Evolutionary conservation across 257 asterid species (phyloP).

Genomic region (Haberlea rhodopensis): DNA sequence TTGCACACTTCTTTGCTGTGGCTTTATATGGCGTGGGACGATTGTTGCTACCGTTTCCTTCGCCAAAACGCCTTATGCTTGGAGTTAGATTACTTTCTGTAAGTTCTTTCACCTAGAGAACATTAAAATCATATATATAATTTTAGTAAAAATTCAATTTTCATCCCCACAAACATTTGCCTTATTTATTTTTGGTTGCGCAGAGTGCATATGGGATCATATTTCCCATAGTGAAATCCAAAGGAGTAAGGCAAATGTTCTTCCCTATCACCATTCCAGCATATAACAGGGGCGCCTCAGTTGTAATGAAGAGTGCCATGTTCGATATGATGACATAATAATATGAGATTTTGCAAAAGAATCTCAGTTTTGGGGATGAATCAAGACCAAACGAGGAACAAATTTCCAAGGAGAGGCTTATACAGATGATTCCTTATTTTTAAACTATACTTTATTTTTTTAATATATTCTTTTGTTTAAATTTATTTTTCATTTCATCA

Average conservation of each 20-base stretch:
- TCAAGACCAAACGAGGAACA: not conserved
- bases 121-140: not conserved
- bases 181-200: not conserved
- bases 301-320: slow-evolving; percentile 56
- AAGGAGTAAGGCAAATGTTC: slow-evolving; percentile 59
- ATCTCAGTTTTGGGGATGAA: not conserved
- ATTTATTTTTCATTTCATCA: too few relatives aligned
- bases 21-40: slow-evolving; percentile 53
- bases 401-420: not conserved
- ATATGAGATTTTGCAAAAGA: not conserved
- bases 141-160: not conserved
- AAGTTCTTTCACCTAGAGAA: not conserved
- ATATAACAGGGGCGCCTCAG: slow-evolving; percentile 42
- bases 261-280: slow-evolving; percentile 54
- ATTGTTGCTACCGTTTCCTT: slow-evolving; percentile 41
- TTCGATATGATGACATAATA: slow-evolving; percentile 46
- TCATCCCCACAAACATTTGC: not conserved
- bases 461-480: too few relatives aligned
- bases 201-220: slow-evolving; percentile 54
- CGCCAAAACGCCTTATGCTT: slow-evolving; percentile 39
- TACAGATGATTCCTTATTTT: not conserved
- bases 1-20: slow-evolving; percentile 56
- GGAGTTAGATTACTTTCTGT: slow-evolving; percentile 39
- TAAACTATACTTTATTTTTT: too few relatives aligned
- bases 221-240: slow-evolving; percentile 51